Conservation (phyloP, 1,284 basidiomycete species). For the Leccinum subrobustum region DNA sequence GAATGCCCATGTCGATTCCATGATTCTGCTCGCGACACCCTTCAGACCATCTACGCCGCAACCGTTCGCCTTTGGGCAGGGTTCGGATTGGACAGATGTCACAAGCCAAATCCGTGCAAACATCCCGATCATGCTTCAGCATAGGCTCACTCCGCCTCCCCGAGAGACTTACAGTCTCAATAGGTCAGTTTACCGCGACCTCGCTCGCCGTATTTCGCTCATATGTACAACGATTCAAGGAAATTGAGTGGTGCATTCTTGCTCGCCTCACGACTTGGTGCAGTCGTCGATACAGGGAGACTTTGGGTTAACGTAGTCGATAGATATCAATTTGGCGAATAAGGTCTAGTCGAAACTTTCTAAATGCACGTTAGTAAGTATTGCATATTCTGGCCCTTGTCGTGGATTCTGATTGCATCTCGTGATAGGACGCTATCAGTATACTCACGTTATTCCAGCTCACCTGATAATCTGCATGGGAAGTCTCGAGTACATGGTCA, state of each 20-base stretch:
- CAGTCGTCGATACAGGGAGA: slow-evolving; percentile 65
- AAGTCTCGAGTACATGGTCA: not conserved
- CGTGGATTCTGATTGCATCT: not conserved
- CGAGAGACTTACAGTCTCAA: slow-evolving; percentile 95
- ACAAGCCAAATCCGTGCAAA: slow-evolving; percentile 73
- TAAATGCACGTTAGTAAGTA: slow-evolving; percentile 8
- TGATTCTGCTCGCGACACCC: slow-evolving; percentile 81
- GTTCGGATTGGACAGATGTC: slow-evolving; percentile 63
- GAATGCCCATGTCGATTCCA: slow-evolving; percentile 83
- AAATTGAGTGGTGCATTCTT: slow-evolving; percentile 95
- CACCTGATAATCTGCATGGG: not conserved
- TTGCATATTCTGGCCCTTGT: not conserved
- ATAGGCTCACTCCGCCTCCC: slow-evolving; percentile 91
- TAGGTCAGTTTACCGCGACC: slow-evolving; percentile 43
- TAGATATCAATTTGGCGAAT: slow-evolving; percentile 22
- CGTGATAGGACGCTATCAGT: not conserved
- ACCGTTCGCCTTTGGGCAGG: slow-evolving; percentile 72
- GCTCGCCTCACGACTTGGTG: slow-evolving; percentile 81
- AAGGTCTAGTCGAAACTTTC: not conserved
- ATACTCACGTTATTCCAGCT: slow-evolving; percentile 1
- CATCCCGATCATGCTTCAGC: slow-evolving; percentile 90
- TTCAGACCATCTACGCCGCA: slow-evolving; percentile 65
- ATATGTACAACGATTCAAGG: slow-evolving; percentile 33
- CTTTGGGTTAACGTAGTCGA: slow-evolving; percentile 73
- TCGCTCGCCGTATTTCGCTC: not conserved